Evolutionary conservation across 2,329 filamentous ascomycete genomes (phyloP).

Genomic region (Gliomastix tumulicola): DNA sequence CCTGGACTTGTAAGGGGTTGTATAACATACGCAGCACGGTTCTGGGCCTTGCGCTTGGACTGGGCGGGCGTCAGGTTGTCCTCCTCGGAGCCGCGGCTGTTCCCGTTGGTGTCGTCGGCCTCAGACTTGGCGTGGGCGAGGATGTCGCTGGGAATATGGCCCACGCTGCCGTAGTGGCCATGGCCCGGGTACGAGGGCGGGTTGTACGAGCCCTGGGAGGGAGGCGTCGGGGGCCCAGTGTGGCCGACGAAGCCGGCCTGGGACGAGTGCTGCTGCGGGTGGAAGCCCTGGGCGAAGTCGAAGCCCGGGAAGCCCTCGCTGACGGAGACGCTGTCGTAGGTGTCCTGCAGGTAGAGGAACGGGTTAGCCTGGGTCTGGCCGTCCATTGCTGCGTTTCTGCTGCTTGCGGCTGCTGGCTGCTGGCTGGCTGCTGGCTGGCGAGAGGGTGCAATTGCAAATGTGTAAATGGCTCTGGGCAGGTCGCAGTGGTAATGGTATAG

Average conservation of each 20-base stretch:
- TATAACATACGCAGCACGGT: constrained; percentile 50
- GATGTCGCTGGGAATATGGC: constrained; percentile 6
- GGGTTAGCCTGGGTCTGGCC: not conserved
- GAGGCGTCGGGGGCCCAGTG: not conserved
- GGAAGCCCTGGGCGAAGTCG: not conserved
- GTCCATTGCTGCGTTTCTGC: not conserved
- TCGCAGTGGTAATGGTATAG: too few species aligned
- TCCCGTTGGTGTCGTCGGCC: constrained; percentile 13
- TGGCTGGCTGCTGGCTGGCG: not conserved
- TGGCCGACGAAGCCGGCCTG: not conserved
- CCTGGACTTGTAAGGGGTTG: not conserved
- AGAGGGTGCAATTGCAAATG: too few species aligned
- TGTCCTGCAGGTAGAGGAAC: constrained; percentile 34
- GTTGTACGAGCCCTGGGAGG: not conserved
- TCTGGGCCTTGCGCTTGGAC: constrained; percentile 53
- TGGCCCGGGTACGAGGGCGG: not conserved
- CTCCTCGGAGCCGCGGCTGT: constrained; percentile 41
- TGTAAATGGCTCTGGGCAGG: too few species aligned
- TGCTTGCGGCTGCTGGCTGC: not conserved
- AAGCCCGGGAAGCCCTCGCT: constrained; percentile 11
- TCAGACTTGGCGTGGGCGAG: constrained; percentile 28
- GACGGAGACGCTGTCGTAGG: constrained; percentile 38
- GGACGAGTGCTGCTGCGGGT: not conserved
- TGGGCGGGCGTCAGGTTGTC: constrained; percentile 50
- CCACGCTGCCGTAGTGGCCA: constrained; percentile 4